A percentile compares a stretch with the other conserved stretches of the same genome.
These are phyloP conservation scores for Trichoderma sp. DNA, from an alignment of 2,329 filamentous ascomycete genomes.

Conservation along the genomic window DNA sequence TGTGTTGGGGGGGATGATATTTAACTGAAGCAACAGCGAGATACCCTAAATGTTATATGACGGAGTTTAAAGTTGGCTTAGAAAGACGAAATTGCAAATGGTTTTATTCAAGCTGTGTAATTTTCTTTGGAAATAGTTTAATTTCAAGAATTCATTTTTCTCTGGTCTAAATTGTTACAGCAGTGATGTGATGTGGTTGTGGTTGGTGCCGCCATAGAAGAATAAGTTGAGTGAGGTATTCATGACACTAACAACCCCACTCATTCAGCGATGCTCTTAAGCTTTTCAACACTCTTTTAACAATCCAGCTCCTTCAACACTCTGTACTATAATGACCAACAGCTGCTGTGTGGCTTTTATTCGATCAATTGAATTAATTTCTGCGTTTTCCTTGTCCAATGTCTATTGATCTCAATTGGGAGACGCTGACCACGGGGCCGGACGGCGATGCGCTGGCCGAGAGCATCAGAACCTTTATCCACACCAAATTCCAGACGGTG, in stretches of 20 bases:
- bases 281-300: not conserved
- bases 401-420: constrained; percentile 98
- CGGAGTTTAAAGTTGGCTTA: not conserved
- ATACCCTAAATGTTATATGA: constrained; percentile 23
- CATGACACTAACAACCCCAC: not conserved
- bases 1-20: constrained; percentile 1
- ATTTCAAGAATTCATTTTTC: not conserved
- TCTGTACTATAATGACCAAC: not conserved
- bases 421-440: constrained; percentile 81
- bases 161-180: not conserved
- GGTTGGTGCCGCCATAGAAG: not conserved
- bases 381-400: constrained; percentile 47
- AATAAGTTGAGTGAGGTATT: not conserved
- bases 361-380: not conserved
- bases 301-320: not conserved
- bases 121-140: not conserved
- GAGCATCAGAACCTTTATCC: constrained; percentile 86
- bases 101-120: not conserved
- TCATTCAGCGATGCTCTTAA: not conserved
- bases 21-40: constrained; percentile 19
- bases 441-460: constrained; percentile 84
- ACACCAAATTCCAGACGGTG: constrained; percentile 92
- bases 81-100: not conserved
- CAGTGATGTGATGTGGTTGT: not conserved
- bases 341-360: not conserved